Conservation (phyloP, 352 stramenopile species). For the Phytopythium kandeliae region DNA sequence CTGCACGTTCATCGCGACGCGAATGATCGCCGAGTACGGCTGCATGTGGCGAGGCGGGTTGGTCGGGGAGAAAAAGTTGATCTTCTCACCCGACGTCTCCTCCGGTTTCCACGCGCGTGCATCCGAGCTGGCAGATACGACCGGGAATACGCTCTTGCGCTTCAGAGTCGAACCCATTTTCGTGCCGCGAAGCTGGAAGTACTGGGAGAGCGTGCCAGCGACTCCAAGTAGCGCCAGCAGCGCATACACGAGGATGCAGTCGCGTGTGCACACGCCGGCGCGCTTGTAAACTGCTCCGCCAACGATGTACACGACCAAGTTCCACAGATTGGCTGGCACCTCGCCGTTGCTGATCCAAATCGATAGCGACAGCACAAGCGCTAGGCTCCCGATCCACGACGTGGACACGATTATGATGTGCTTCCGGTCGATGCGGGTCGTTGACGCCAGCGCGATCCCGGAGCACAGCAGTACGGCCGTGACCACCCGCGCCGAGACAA, state of each 20-base stretch:
- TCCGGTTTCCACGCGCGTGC: conserved; percentile 61
- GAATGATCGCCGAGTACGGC: conserved; percentile 79
- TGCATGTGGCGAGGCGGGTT: conserved; percentile 78
- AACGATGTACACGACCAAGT: conserved; percentile 61
- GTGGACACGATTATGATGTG: conserved; percentile 65
- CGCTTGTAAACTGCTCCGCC: conserved; percentile 36
- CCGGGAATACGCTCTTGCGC: conserved; percentile 35
- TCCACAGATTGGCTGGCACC: conserved; percentile 58
- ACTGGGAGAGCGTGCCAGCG: conserved; percentile 35
- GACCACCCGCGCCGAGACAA: conserved; percentile 55
- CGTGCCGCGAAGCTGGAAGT: conserved; percentile 31
- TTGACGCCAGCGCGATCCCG: conserved; percentile 37
- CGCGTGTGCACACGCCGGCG: conserved; percentile 45
- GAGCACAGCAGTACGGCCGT: conserved; percentile 33
- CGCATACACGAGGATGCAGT: conserved; percentile 61
- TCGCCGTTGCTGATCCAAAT: conserved; percentile 57
- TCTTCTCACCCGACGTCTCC: conserved; percentile 29
- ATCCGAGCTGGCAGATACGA: conserved; percentile 74
- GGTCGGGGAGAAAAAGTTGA: conserved; percentile 78
- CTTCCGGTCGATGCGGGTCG: conserved; percentile 34
- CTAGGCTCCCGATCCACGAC: conserved; percentile 53
- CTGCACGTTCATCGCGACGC: conserved; percentile 81
- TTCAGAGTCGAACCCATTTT: conserved; percentile 13
- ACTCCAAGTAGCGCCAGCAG: conserved; percentile 37
- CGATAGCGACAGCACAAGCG: conserved; percentile 69